Evolutionary conservation across 2,329 filamentous ascomycete genomes (phyloP), one percentile per base, ranked within the genome.

Genomic region (Fusarium guadeloupense): DNA sequence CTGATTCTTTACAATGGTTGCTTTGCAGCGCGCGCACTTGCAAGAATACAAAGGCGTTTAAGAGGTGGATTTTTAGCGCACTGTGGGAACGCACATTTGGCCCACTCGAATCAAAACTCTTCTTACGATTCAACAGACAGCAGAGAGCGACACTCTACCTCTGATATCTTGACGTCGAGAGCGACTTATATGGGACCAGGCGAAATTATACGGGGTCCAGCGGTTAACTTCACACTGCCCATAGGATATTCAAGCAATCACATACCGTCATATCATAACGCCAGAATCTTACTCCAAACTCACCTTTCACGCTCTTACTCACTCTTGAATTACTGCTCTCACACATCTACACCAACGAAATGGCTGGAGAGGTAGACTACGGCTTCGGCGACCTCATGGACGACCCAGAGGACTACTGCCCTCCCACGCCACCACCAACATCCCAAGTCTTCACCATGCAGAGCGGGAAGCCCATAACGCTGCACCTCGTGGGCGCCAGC

Each of bases 401-500:
- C 48, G 93, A 96, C 64, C 93, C 93, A 7, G 84, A 87, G 49
- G 91, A 86, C 71, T 97, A 85, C 79, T 95, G 92, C 72, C 85
- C 89, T 40, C 87, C 92, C 1, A 88, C 92, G 40, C 90, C 91
- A 41, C 85, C 89, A 41, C 87, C 92, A 8, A 94, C 90, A 3
- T 87, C 85, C 59, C 87, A 90, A 61, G 83, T 86, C 37, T 90
- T 96, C 79, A 85, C 82, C 19, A 84, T 94, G 72, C 78, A 85
- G 52, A 86, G 84, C 30, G 91, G 90, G 57, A 74, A 86, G 62
- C 79, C 80, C 23, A 78, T 96, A 64, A 85, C 80, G 44, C 84
- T 97, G 62, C 86, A 91, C 69, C 85, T 97, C 77, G 91, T 97
- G 38, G 93, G 93, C 57, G 88, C 91, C 75, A 94, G 91, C 79